These are phyloP conservation scores for Talaromyces piceae DNA, from an alignment of 2,329 filamentous ascomycete genomes.

Conservation along the genomic window DNA sequence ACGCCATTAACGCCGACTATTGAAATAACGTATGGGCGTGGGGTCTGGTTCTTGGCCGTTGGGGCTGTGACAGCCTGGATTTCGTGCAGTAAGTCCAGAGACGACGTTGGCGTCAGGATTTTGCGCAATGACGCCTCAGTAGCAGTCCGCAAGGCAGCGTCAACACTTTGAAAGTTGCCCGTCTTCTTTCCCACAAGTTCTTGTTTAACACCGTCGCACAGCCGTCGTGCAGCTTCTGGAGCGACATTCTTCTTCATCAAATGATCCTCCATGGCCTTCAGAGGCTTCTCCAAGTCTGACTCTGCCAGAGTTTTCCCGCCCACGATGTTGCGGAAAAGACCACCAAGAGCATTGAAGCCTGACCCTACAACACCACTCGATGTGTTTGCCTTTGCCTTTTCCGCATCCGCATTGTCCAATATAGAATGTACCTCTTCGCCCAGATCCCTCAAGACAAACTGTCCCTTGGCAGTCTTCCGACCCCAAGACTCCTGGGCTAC, in stretches of 20 bases:
- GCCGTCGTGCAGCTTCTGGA: conserved; percentile 79
- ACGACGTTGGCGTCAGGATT: conserved; percentile 92
- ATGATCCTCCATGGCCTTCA: conserved; percentile 95
- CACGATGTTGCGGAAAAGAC: conserved; percentile 88
- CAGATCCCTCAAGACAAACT: conserved; percentile 88
- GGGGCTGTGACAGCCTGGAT: conserved; percentile 73
- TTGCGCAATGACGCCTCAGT: conserved; percentile 91
- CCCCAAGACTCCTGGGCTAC: conserved; percentile 80
- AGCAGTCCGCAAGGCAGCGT: conserved; percentile 71
- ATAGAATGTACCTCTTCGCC: conserved; percentile 92
- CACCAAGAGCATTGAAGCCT: conserved; percentile 72
- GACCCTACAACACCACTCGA: conserved; percentile 65
- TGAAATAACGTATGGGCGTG: conserved; percentile 90
- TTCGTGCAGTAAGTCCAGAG: conserved; percentile 86
- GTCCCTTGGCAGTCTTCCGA: conserved; percentile 72
- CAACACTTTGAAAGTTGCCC: conserved; percentile 80
- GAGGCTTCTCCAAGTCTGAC: conserved; percentile 79
- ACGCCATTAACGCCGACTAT: conserved; percentile 98
- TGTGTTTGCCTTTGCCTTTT: conserved; percentile 42
- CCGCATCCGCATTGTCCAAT: conserved; percentile 68
- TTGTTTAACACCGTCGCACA: conserved; percentile 85
- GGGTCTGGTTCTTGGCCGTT: conserved; percentile 53
- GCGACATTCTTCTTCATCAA: conserved; percentile 93
- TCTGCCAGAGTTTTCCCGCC: conserved; percentile 89
- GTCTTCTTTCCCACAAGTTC: conserved; percentile 89